Percentiles rank a stretch among this genome's conserved stretches.
phyloP scores from a whole-genome alignment of 2,329 filamentous ascomycete species.

The Cladosporium velox region DNA sequence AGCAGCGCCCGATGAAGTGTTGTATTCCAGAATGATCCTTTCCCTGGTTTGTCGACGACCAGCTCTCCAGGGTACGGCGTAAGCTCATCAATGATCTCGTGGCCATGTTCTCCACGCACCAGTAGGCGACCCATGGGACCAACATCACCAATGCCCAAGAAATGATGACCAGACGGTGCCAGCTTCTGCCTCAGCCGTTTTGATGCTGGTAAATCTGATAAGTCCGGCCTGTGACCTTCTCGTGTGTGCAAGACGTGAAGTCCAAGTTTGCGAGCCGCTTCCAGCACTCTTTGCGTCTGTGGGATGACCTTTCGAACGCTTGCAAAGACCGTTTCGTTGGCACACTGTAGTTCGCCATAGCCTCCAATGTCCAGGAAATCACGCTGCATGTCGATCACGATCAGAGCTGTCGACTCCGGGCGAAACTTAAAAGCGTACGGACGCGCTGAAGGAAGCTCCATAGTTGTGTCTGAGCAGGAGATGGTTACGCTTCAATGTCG shows the following conservation, averaged over 20 bases:
- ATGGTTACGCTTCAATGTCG: background rate
- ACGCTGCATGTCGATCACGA: conserved; percentile 59
- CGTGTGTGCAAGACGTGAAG: conserved; percentile 52
- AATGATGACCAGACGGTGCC: conserved; percentile 44
- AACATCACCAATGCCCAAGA: conserved; percentile 52
- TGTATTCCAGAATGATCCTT: conserved; percentile 56
- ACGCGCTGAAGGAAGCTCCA: conserved; percentile 40
- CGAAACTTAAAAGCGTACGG: conserved; percentile 34
- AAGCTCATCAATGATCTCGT: conserved; percentile 59
- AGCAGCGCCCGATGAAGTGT: conserved; percentile 56
- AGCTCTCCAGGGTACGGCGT: conserved; percentile 51
- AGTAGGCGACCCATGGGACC: conserved; percentile 61
- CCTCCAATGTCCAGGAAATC: conserved; percentile 41
- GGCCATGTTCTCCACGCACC: conserved; percentile 59
- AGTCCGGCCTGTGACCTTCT: conserved; percentile 57
- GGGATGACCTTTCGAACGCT: conserved; percentile 37
- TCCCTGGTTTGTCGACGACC: conserved; percentile 58
- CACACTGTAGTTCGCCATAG: conserved; percentile 42
- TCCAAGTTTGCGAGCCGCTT: conserved; percentile 28
- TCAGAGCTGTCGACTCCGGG: conserved; percentile 49
- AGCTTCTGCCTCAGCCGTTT: conserved; percentile 57
- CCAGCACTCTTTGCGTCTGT: conserved; percentile 39
- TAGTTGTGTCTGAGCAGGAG: conserved; percentile 26
- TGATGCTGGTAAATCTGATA: conserved; percentile 58
- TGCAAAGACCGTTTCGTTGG: conserved; percentile 41